Conservation (phyloP, 2,329 filamentous ascomycete genomes). For the Davidsoniella australis region DNA sequence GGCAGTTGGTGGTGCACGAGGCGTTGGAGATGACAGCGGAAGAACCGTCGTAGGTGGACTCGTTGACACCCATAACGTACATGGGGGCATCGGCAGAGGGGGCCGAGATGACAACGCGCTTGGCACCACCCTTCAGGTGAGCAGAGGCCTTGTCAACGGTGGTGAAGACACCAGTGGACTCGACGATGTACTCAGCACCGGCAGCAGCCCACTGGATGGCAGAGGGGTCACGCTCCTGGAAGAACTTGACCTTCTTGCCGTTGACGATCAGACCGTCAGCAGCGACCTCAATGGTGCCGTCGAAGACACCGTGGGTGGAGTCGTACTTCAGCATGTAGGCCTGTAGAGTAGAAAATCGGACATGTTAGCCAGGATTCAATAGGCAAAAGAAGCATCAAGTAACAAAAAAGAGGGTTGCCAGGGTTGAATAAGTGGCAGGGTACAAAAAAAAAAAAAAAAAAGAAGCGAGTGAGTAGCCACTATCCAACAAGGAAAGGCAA, state of each 20-base stretch:
- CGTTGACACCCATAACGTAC: slow-evolving; percentile 99
- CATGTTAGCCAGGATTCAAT: slow-evolving; percentile 1
- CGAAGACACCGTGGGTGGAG: slow-evolving; percentile 91
- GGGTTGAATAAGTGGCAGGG: not conserved
- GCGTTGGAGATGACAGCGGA: slow-evolving; percentile 96
- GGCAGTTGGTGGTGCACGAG: slow-evolving; percentile 99
- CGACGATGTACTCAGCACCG: slow-evolving; percentile 59
- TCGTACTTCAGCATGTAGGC: slow-evolving; percentile 99
- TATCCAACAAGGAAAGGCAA: slow-evolving; percentile 3
- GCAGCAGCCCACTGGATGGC: slow-evolving; percentile 80
- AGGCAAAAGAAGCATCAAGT: no score
- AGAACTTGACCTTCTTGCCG: slow-evolving; percentile 52
- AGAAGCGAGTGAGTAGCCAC: not conserved
- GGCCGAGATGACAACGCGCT: slow-evolving; percentile 92
- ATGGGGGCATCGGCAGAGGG: slow-evolving; percentile 93
- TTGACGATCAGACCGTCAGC: slow-evolving; percentile 66
- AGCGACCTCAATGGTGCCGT: slow-evolving; percentile 66
- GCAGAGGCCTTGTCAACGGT: slow-evolving; percentile 88
- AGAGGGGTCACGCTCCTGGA: slow-evolving; percentile 34
- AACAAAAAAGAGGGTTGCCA: not conserved
- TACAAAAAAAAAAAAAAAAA: no score
- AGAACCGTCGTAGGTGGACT: slow-evolving; percentile 80
- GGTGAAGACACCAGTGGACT: slow-evolving; percentile 64
- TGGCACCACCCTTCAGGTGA: slow-evolving; percentile 91
- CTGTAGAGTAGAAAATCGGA: slow-evolving; percentile 27